Evolutionary conservation across 805 yeast species (phyloP).

Genomic region (Yarrowia divulgata): DNA sequence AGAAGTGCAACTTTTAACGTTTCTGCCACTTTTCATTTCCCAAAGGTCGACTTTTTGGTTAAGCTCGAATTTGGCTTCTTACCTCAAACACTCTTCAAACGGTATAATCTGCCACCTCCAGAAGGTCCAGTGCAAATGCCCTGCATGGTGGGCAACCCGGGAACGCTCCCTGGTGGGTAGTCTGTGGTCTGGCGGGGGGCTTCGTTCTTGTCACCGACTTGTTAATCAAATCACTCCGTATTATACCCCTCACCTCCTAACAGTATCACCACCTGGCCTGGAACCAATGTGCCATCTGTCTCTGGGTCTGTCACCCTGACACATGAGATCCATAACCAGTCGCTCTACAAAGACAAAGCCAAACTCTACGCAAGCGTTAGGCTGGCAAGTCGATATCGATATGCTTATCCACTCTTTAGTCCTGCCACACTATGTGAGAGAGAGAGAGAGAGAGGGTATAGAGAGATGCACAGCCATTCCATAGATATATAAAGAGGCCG

Average conservation of each 20-base stretch:
- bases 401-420: slow-evolving; percentile 26
- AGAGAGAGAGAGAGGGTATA: no score
- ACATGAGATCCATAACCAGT: neutral
- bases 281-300: neutral
- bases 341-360: neutral
- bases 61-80: slow-evolving; percentile 1
- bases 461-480: slow-evolving; percentile 3
- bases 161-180: no score
- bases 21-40: neutral
- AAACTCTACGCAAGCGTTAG: neutral
- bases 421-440: slow-evolving; percentile 8
- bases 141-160: slow-evolving; percentile 8
- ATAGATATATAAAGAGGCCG: slow-evolving; percentile 3
- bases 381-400: slow-evolving; percentile 11
- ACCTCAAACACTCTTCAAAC: neutral
- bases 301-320: no score
- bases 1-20: no score
- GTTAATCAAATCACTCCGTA: no score
- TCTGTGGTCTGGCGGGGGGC: no score
- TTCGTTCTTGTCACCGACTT: no score
- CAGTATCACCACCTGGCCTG: neutral
- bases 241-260: neutral
- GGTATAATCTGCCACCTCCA: neutral
- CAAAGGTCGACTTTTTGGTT: neutral
- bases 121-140: slow-evolving; percentile 5